phyloP scores from a whole-genome alignment of 306 rosid species.

The Acacia confusa region DNA sequence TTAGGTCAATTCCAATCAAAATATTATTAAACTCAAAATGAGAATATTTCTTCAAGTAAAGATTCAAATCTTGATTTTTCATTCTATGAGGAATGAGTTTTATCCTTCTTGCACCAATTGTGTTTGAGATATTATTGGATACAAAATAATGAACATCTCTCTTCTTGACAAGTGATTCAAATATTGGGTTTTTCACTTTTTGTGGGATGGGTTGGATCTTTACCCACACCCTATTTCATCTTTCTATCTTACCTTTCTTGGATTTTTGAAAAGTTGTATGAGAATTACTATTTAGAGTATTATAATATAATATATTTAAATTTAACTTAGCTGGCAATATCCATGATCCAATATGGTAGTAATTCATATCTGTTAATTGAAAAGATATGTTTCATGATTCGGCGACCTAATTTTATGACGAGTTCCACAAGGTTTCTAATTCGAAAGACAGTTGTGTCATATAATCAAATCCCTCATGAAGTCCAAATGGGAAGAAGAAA shows the following conservation, averaged over 20 bases:
- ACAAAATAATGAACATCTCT: accelerated
- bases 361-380: not conserved
- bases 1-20: no score
- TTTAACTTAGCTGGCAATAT: not conserved
- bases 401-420: not conserved
- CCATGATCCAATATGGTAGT: not conserved
- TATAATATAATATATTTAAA: not conserved
- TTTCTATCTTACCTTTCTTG: not conserved
- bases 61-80: no score
- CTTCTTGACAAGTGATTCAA: no score
- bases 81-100: no score
- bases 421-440: not conserved
- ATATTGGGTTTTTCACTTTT: no score
- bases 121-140: accelerated
- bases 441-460: not conserved
- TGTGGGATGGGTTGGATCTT: no score
- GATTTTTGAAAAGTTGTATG: not conserved
- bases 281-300: not conserved
- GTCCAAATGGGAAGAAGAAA: not conserved
- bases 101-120: no score
- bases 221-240: not conserved
- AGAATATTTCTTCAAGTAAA: no score
- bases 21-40: no score
- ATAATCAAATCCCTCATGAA: not conserved
- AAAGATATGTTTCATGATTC: not conserved